Evolutionary conservation across 176 grass and related monocot genomes (phyloP).

Genomic region (Eremochloa ophiuroides): DNA sequence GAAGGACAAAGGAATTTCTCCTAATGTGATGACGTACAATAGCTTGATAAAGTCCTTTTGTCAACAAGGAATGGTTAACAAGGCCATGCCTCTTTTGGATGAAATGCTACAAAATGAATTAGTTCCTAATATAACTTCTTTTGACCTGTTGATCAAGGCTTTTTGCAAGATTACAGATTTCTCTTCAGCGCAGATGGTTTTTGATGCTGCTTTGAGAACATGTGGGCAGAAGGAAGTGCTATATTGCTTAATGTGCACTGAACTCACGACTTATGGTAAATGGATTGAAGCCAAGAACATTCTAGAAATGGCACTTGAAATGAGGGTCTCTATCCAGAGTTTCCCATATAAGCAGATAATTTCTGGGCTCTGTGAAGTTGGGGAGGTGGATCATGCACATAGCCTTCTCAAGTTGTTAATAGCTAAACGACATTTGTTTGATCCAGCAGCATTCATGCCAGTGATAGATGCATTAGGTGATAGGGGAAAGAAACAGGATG

Average conservation of each 20-base stretch:
- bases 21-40: conserved; percentile 78
- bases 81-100: conserved; percentile 70
- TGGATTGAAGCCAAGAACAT: conserved; percentile 56
- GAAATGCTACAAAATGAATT: conserved; percentile 89
- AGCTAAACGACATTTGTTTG: conserved; percentile 65
- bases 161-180: conserved; percentile 66
- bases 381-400: conserved; percentile 46
- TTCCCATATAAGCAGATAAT: conserved; percentile 84
- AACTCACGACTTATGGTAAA: conserved; percentile 56
- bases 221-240: conserved; percentile 78
- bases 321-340: conserved; percentile 59
- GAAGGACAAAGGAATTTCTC: conserved; percentile 62
- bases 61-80: conserved; percentile 49
- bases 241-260: conserved; percentile 75
- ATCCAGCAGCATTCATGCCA: conserved; percentile 76
- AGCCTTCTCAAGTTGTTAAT: conserved; percentile 66
- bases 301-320: conserved; percentile 66
- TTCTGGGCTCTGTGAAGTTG: conserved; percentile 58
- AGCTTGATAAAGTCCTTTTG: conserved; percentile 76
- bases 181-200: conserved; percentile 56
- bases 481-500: conserved; percentile 75
- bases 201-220: conserved; percentile 71
- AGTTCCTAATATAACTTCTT: conserved; percentile 77
- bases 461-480: conserved; percentile 70
- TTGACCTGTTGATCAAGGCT: conserved; percentile 74